Evolutionary conservation across 805 yeast species (phyloP).

Genomic region (Kluyveromyces aestuarii): DNA sequence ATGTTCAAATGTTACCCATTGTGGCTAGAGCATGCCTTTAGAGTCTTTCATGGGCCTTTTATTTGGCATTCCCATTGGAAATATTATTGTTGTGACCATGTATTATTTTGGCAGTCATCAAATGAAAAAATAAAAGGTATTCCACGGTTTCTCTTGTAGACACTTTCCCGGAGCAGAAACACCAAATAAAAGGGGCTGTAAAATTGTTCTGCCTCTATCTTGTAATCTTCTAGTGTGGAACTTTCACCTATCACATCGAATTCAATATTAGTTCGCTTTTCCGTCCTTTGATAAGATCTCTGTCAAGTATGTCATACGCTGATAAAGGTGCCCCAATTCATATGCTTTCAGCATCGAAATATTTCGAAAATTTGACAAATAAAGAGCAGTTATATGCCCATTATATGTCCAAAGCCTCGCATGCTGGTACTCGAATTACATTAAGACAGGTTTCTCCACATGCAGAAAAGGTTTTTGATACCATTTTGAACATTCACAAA

Average conservation of each 20-base stretch:
- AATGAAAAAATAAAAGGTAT: too few species aligned
- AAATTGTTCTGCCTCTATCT: too few species aligned
- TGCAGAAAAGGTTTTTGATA: slow-evolving; percentile 64
- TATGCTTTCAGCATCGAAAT: slow-evolving; percentile 51
- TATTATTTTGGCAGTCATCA: not conserved
- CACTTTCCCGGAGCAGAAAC: not conserved
- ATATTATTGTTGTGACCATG: not conserved
- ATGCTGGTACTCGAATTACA: slow-evolving; percentile 73
- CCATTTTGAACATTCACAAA: slow-evolving; percentile 53
- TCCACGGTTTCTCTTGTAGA: too few species aligned
- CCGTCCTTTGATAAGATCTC: not conserved
- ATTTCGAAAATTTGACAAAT: slow-evolving; percentile 54
- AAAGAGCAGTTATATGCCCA: slow-evolving; percentile 70
- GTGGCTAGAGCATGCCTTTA: too few species aligned
- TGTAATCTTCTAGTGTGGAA: not conserved
- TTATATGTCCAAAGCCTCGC: slow-evolving; percentile 73
- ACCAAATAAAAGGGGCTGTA: not conserved
- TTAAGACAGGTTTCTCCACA: slow-evolving; percentile 78
- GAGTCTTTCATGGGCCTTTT: too few species aligned
- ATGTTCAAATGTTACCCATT: too few species aligned
- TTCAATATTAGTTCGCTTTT: not conserved
- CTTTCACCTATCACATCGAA: not conserved
- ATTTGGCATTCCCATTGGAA: not conserved
- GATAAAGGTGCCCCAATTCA: slow-evolving; percentile 64
- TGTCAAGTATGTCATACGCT: slow-evolving; percentile 2